phyloP scores from a whole-genome alignment of 257 asterid species.

The Solanum ossicruentum region DNA sequence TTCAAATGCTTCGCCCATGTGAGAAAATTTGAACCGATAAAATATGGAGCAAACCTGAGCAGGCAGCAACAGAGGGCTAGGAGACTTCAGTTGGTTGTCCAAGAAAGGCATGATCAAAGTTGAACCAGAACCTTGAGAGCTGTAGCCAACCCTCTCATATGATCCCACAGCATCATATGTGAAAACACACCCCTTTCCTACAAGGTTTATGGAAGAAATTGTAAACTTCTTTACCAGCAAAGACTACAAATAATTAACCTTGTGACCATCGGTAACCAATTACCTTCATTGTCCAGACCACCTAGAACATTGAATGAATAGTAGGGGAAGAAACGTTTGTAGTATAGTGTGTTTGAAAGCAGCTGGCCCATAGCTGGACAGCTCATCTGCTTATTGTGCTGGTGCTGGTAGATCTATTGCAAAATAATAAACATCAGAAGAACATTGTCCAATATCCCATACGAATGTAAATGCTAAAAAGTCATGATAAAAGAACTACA shows the following conservation, averaged over 20 bases:
- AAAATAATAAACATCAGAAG: neutral
- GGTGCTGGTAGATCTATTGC: slow-evolving; percentile 71
- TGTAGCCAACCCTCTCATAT: slow-evolving; percentile 93
- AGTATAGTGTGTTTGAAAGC: slow-evolving; percentile 80
- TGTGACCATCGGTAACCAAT: neutral
- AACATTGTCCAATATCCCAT: neutral
- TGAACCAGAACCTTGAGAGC: slow-evolving; percentile 95
- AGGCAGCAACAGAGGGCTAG: slow-evolving; percentile 32
- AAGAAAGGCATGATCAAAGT: slow-evolving; percentile 88
- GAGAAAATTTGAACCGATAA: neutral
- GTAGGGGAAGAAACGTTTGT: slow-evolving; percentile 88
- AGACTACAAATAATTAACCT: neutral
- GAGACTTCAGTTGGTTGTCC: slow-evolving; percentile 51
- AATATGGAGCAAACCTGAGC: slow-evolving; percentile 10
- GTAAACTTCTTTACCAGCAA: neutral
- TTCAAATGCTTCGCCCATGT: neutral
- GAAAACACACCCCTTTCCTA: slow-evolving; percentile 96
- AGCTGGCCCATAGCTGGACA: slow-evolving; percentile 97
- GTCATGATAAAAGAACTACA: neutral
- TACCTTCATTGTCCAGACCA: slow-evolving; percentile 91
- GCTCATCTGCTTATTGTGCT: slow-evolving; percentile 95
- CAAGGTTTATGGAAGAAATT: neutral
- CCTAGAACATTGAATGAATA: slow-evolving; percentile 87
- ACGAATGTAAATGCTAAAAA: neutral
- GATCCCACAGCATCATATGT: slow-evolving; percentile 97